Evolutionary conservation across 225 moss, liverwort and hornwort genomes (phyloP).

Genomic region (Marchantia polymorpha): DNA sequence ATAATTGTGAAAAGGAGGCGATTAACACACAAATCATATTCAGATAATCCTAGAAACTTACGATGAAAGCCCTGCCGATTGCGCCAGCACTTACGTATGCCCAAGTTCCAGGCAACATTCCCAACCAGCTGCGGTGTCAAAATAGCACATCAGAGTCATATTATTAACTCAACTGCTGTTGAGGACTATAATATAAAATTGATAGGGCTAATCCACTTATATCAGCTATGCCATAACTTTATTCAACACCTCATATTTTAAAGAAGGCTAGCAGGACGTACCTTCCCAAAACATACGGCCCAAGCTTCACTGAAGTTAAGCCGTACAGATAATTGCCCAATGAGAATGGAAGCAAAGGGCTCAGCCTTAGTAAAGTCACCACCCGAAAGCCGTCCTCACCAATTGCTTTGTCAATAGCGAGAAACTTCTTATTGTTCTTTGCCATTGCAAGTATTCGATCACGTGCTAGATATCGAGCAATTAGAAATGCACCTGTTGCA

Average conservation of each 20-base stretch:
- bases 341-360: conserved; percentile 92
- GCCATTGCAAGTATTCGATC: conserved; percentile 67
- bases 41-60: conserved; percentile 33
- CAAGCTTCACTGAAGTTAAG: conserved; percentile 81
- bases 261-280: conserved; percentile 20
- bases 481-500: conserved; percentile 76
- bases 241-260: neutral
- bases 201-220: neutral
- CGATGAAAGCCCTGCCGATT: conserved; percentile 77
- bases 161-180: too few species aligned
- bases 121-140: conserved; percentile 72
- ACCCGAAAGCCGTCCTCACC: conserved; percentile 91
- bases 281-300: conserved; percentile 92
- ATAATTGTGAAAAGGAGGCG: too few species aligned
- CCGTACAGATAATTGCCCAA: conserved; percentile 94
- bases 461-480: conserved; percentile 82
- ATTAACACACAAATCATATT: neutral
- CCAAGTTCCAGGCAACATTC: conserved; percentile 97
- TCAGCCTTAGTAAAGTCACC: conserved; percentile 85
- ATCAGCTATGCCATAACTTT: neutral
- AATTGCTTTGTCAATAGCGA: conserved; percentile 94
- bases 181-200: neutral
- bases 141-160: neutral
- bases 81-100: conserved; percentile 97
- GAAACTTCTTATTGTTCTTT: conserved; percentile 71